phyloP scores from a whole-genome alignment of 805 yeast species.

The Candida easanensis region DNA sequence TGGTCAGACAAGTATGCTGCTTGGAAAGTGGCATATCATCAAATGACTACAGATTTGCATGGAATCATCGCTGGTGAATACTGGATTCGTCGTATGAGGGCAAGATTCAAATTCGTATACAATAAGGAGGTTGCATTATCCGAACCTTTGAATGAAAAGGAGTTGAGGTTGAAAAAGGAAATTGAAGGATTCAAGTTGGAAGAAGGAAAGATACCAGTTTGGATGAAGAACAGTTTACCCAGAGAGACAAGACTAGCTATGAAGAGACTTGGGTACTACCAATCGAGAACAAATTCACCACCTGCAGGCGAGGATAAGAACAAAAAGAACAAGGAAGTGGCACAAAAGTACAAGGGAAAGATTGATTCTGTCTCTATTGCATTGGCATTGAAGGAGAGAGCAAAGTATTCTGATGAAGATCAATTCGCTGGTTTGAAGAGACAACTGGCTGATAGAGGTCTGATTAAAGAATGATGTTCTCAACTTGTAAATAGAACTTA shows the following conservation, averaged over 20 bases:
- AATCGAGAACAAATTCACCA: constrained; percentile 3
- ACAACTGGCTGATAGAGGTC: constrained; percentile 29
- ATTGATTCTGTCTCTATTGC: constrained; percentile 28
- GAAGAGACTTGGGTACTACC: constrained; percentile 17
- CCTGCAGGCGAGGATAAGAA: too few relatives aligned
- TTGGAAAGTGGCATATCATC: constrained; percentile 26
- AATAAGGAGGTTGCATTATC: constrained; percentile 18
- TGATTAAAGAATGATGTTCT: constrained; percentile 1
- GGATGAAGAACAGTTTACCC: constrained; percentile 3
- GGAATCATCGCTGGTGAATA: constrained; percentile 24
- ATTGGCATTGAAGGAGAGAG: constrained; percentile 29
- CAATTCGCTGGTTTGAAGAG: constrained; percentile 29
- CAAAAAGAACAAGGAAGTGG: background rate
- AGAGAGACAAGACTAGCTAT: constrained; percentile 6
- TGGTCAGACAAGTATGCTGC: constrained; percentile 25
- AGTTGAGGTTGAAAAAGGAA: constrained; percentile 8
- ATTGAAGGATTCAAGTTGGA: constrained; percentile 3
- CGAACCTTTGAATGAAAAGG: constrained; percentile 17
- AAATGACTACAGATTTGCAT: constrained; percentile 19
- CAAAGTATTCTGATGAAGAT: constrained; percentile 32
- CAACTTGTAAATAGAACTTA: too few relatives aligned
- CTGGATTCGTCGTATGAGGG: constrained; percentile 25
- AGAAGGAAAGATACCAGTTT: constrained; percentile 7
- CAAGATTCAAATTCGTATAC: constrained; percentile 21
- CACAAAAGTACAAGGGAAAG: constrained; percentile 20